Evolutionary conservation across 2,329 filamentous ascomycete genomes (phyloP).

Genomic region (Neodidymelliopsis sp.): DNA sequence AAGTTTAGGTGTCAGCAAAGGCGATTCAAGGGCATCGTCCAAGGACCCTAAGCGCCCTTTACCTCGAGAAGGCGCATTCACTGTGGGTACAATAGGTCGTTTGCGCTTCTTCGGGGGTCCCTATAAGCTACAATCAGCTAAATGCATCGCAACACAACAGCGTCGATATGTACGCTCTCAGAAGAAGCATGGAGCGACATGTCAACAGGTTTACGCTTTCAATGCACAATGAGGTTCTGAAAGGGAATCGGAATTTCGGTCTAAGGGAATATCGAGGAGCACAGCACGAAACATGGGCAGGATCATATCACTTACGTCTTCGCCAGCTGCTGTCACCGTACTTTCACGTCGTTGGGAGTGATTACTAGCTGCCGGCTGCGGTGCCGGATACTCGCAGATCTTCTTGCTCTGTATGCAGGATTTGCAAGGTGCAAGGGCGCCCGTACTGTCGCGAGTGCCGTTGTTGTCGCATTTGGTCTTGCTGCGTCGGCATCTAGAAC

Average conservation of each 20-base stretch:
- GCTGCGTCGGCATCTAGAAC: constrained; percentile 75
- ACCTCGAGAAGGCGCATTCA: constrained; percentile 48
- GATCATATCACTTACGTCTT: constrained; percentile 29
- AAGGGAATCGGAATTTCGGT: background rate
- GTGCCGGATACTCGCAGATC: constrained; percentile 75
- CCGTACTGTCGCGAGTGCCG: constrained; percentile 67
- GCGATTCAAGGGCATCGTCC: constrained; percentile 68
- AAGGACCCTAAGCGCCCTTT: constrained; percentile 53
- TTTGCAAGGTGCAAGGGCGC: constrained; percentile 61
- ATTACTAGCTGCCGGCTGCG: constrained; percentile 39
- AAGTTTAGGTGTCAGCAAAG: constrained; percentile 67
- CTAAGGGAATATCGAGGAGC: background rate
- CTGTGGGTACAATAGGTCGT: constrained; percentile 48
- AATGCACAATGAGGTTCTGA: no score
- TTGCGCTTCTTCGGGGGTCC: constrained; percentile 37
- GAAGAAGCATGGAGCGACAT: background rate
- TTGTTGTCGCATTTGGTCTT: constrained; percentile 90
- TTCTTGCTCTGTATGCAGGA: constrained; percentile 75
- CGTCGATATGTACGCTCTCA: background rate
- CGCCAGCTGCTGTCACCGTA: constrained; percentile 30
- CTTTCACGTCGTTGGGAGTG: constrained; percentile 53
- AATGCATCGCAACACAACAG: background rate
- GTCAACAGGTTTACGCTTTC: background rate
- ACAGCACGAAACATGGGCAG: background rate
- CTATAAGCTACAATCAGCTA: constrained; percentile 16